Evolutionary conservation across 2,329 filamentous ascomycete species (phyloP).

Genomic region (Gnomoniopsis smithogilvyi): DNA sequence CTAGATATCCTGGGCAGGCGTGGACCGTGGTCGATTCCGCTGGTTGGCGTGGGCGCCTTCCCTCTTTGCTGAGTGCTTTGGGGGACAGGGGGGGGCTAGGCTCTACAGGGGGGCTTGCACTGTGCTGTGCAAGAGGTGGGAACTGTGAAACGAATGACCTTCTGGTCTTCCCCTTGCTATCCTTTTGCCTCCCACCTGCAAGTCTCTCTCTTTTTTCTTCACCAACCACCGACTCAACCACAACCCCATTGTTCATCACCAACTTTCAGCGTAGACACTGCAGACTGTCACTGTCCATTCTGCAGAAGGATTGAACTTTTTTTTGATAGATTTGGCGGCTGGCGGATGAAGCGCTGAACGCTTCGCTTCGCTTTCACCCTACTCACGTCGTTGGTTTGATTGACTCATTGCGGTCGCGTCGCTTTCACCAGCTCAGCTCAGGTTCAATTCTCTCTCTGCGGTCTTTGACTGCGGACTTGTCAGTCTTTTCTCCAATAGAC

Average conservation of each 20-base stretch:
- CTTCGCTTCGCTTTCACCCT: background rate
- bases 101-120: background rate
- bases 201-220: background rate
- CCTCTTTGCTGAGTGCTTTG: too few relatives aligned
- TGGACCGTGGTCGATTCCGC: background rate
- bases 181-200: background rate
- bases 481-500: constrained; percentile 16
- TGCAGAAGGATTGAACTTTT: background rate
- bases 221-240: background rate
- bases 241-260: background rate
- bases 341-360: background rate
- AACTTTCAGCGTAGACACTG: constrained; percentile 4
- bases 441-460: background rate
- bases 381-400: constrained; percentile 7
- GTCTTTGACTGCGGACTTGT: constrained; percentile 8
- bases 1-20: too few relatives aligned
- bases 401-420: background rate
- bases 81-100: background rate
- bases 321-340: constrained; percentile 4
- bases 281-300: background rate
- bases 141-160: constrained; percentile 3
- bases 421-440: constrained; percentile 1
- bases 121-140: background rate
- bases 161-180: background rate
- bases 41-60: background rate